Conservation (phyloP, 2,329 filamentous ascomycete species). For the Lithohypha guttulata region DNA sequence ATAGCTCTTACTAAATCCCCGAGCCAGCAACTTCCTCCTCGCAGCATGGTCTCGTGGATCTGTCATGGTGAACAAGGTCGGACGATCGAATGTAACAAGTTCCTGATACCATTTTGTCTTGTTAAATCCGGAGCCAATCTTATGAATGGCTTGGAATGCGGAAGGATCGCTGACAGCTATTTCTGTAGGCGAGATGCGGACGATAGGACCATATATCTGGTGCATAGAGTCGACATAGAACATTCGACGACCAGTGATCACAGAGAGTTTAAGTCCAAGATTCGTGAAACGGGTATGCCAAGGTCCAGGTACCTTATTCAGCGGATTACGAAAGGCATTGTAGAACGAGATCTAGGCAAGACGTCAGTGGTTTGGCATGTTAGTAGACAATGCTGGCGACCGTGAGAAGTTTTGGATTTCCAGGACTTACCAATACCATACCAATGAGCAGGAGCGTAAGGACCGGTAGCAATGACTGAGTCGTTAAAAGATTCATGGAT, state of each 20-base stretch:
- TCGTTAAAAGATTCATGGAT: too few species aligned
- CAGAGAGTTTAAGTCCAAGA: constrained; percentile 10
- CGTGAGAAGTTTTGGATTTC: too few species aligned
- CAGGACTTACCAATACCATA: too few species aligned
- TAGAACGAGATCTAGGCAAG: too few species aligned
- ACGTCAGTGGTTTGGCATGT: too few species aligned
- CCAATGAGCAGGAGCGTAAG: too few species aligned
- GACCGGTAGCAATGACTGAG: too few species aligned
- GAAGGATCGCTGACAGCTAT: constrained; percentile 31
- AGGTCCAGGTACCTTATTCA: constrained; percentile 10
- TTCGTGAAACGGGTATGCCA: constrained; percentile 10
- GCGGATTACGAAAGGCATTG: neutral
- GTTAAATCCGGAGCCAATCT: constrained; percentile 25
- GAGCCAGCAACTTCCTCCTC: constrained; percentile 34
- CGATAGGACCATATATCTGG: constrained; percentile 22
- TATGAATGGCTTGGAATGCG: constrained; percentile 28
- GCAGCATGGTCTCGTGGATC: constrained; percentile 32
- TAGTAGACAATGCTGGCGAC: too few species aligned
- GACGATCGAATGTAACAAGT: constrained; percentile 14
- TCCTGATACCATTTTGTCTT: constrained; percentile 28
- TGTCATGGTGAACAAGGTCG: constrained; percentile 33
- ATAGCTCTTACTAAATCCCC: constrained; percentile 21
- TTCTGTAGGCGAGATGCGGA: constrained; percentile 24
- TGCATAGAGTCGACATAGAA: constrained; percentile 14
- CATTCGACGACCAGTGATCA: constrained; percentile 8